These are phyloP conservation scores for Strigomonas galati DNA, from an alignment of 208 protist species.

Conservation along the genomic window DNA sequence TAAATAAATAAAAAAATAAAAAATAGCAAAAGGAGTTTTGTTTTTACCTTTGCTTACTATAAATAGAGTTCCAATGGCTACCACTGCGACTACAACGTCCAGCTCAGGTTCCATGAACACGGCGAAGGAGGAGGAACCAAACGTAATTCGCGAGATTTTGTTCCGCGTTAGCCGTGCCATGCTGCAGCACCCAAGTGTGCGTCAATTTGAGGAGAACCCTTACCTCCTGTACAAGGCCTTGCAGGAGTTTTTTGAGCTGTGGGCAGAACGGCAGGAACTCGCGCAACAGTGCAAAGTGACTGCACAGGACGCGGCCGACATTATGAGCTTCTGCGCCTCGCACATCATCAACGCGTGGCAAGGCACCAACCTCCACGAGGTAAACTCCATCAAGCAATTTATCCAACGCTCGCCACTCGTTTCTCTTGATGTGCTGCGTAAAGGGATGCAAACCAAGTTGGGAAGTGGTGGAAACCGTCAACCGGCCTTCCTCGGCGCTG, in stretches of 20 bases:
- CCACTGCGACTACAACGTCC: too few species aligned
- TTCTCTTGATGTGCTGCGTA: constrained; percentile 22
- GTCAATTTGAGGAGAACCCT: constrained; percentile 12
- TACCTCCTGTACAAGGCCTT: constrained; percentile 39
- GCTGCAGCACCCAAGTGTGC: constrained; percentile 30
- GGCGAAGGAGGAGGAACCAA: background rate
- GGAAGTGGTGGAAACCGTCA: background rate
- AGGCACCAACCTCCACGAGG: background rate
- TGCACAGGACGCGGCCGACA: constrained; percentile 13
- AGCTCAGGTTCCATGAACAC: background rate
- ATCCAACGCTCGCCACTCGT: constrained; percentile 19
- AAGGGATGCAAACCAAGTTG: background rate
- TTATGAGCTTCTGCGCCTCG: constrained; percentile 27
- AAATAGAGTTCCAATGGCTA: background rate
- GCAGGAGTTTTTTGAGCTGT: constrained; percentile 36
- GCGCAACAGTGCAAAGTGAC: constrained; percentile 18
- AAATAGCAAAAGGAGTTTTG: background rate
- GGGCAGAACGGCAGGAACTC: constrained; percentile 23
- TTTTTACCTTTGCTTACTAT: background rate
- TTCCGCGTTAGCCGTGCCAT: constrained; percentile 57
- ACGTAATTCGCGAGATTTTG: constrained; percentile 25
- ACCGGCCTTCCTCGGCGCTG: constrained; percentile 19
- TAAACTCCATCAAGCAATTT: constrained; percentile 10
- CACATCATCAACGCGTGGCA: background rate
- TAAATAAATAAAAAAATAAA: constrained; percentile 13